Conservation (phyloP, 768 basidiomycete genomes). For the Rhodotorula toruloides region DNA sequence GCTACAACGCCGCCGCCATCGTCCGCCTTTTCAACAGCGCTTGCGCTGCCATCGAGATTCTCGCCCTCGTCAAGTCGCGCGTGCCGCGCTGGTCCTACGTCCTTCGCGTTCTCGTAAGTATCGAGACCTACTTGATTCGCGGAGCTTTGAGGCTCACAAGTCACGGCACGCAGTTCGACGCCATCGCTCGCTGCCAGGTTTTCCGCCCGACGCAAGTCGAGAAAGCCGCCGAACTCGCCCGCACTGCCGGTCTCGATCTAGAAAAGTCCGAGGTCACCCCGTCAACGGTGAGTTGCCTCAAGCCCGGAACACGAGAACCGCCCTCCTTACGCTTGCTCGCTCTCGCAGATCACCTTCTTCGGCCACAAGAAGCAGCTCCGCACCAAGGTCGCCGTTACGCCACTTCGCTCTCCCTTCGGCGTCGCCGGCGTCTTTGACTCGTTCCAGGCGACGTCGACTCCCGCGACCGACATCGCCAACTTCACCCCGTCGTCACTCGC, state of each 20-base stretch:
- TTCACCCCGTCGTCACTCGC: not conserved
- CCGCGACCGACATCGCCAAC: too few species aligned
- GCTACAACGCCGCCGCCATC: conserved; percentile 19
- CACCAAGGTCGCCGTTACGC: not conserved
- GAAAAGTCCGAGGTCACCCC: not conserved
- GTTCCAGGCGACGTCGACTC: too few species aligned
- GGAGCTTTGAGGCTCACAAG: not conserved
- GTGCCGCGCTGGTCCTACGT: conserved; percentile 19
- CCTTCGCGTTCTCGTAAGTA: conserved; percentile 11
- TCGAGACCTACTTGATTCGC: too few species aligned
- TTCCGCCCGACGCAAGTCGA: conserved; percentile 11
- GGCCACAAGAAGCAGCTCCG: too few species aligned
- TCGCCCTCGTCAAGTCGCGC: not conserved
- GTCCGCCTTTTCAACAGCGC: conserved; percentile 21
- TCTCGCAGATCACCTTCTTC: too few species aligned
- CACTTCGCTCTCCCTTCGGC: not conserved
- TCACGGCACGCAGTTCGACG: conserved; percentile 3
- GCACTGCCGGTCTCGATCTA: not conserved
- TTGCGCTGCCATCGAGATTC: conserved; percentile 29
- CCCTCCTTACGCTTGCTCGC: not conserved
- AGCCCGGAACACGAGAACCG: not conserved
- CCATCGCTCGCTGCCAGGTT: conserved; percentile 19
- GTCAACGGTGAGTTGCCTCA: not conserved
- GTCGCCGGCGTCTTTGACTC: not conserved
- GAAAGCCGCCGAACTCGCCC: conserved; percentile 11